A percentile compares a stretch with the other conserved stretches of the same genome.
Evolutionary conservation across 768 basidiomycete genomes (phyloP).

Genomic region (Suillus fuscotomentosus): DNA sequence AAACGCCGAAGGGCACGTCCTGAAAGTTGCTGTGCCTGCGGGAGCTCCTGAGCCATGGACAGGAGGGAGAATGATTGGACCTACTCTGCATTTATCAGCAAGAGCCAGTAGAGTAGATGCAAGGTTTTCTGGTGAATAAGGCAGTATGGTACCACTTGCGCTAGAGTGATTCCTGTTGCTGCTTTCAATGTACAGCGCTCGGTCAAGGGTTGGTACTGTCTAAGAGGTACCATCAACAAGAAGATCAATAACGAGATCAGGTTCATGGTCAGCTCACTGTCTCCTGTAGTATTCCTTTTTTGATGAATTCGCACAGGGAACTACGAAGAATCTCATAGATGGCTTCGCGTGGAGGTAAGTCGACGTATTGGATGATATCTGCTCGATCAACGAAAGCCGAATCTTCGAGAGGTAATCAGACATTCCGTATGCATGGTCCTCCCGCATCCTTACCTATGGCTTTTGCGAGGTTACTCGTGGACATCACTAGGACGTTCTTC

Average conservation of each 20-base stretch:
- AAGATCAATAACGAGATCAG: neutral
- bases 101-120: conserved; percentile 62
- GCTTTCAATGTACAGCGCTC: conserved; percentile 36
- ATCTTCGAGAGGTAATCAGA: conserved; percentile 47
- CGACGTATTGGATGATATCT: conserved; percentile 94
- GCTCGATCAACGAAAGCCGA: conserved; percentile 95
- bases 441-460: conserved; percentile 71
- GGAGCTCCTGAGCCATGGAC: neutral
- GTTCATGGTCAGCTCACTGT: conserved; percentile 44
- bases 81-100: conserved; percentile 78
- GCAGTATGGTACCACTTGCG: conserved; percentile 19
- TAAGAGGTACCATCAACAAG: conserved; percentile 22
- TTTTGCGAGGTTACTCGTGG: conserved; percentile 92
- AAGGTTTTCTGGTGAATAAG: conserved; percentile 51
- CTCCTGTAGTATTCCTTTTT: conserved; percentile 64
- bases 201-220: conserved; percentile 61
- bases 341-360: conserved; percentile 86
- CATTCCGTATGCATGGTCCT: neutral
- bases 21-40: conserved; percentile 76
- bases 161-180: conserved; percentile 7
- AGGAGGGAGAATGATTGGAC: conserved; percentile 24
- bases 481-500: conserved; percentile 94
- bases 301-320: conserved; percentile 78
- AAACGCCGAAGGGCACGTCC: conserved; percentile 89
- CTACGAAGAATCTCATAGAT: conserved; percentile 89